Percentiles rank a stretch among this genome's conserved stretches.
phyloP scores from a whole-genome alignment of 768 basidiomycete species.

The Russula lepida region DNA sequence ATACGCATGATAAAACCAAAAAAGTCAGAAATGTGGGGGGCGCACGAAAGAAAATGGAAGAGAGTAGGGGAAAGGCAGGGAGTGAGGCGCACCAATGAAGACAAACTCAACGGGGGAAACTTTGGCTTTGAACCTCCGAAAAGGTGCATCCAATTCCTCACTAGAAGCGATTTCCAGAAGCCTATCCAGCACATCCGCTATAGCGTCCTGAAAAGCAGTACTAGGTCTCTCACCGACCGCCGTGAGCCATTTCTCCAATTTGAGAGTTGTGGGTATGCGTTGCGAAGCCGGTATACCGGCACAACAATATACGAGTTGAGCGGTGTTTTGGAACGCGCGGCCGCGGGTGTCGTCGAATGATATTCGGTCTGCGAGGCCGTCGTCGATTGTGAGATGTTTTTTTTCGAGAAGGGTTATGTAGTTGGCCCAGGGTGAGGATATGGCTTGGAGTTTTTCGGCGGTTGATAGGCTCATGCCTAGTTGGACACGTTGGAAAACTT shows the following conservation, averaged over 20 bases:
- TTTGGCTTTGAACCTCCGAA: conserved; percentile 37
- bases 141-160: conserved; percentile 27
- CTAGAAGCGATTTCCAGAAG: conserved; percentile 47
- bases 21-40: not conserved
- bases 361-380: conserved; percentile 48
- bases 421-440: conserved; percentile 58
- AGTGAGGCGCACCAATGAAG: conserved; percentile 57
- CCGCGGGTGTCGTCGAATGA: conserved; percentile 60
- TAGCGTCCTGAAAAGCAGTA: conserved; percentile 42
- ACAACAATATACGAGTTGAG: conserved; percentile 62
- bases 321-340: conserved; percentile 67
- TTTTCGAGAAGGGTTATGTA: conserved; percentile 56
- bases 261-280: conserved; percentile 38
- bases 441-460: conserved; percentile 75
- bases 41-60: conserved; percentile 33
- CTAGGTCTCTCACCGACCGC: conserved; percentile 31
- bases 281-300: conserved; percentile 37
- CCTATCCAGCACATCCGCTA: conserved; percentile 44
- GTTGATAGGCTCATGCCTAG: conserved; percentile 65
- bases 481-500: conserved; percentile 78
- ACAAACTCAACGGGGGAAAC: conserved; percentile 72
- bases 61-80: too few relatives aligned
- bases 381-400: conserved; percentile 47
- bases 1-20: too few relatives aligned
- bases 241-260: conserved; percentile 42